phyloP scores from a whole-genome alignment of 2,329 filamentous ascomycete species.

The Diplodia mutila region DNA sequence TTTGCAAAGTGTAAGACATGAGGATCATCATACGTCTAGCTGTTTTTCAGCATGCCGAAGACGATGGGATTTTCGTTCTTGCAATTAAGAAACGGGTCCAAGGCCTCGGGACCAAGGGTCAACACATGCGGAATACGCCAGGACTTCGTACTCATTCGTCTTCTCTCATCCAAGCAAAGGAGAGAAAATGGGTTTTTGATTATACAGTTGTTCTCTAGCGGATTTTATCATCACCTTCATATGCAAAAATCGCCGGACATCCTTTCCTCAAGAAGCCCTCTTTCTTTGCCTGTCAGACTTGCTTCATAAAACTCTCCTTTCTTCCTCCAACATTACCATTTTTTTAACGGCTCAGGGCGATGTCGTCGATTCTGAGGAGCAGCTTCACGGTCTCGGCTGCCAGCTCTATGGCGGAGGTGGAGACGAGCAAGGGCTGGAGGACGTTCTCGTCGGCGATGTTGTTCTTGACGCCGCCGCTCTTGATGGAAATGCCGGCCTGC shows the following conservation, averaged over 20 bases:
- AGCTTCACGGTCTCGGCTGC: slow-evolving; percentile 96
- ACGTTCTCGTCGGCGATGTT: slow-evolving; percentile 98
- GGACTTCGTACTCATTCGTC: neutral
- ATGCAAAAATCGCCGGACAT: neutral
- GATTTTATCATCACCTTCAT: neutral
- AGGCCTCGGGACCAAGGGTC: neutral
- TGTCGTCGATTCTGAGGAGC: slow-evolving; percentile 66
- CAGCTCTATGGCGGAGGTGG: slow-evolving; percentile 95
- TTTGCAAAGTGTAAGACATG: neutral
- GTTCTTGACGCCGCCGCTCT: slow-evolving; percentile 93
- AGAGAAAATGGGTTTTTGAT: slow-evolving; percentile 2
- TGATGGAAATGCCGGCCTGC: slow-evolving; percentile 97
- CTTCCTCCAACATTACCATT: neutral
- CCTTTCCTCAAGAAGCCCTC: neutral
- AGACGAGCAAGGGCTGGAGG: slow-evolving; percentile 91
- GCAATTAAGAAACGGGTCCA: neutral
- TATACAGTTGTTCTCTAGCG: slow-evolving; percentile 14
- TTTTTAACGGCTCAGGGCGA: slow-evolving; percentile 54
- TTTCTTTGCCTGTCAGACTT: neutral
- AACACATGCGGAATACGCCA: neutral
- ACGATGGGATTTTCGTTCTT: neutral
- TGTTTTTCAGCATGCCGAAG: neutral
- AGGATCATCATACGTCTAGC: neutral
- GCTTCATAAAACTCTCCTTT: neutral
- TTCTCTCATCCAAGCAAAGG: neutral